phyloP scores from a whole-genome alignment of 441 rosid species.

The Adansonia madagascariensis region DNA sequence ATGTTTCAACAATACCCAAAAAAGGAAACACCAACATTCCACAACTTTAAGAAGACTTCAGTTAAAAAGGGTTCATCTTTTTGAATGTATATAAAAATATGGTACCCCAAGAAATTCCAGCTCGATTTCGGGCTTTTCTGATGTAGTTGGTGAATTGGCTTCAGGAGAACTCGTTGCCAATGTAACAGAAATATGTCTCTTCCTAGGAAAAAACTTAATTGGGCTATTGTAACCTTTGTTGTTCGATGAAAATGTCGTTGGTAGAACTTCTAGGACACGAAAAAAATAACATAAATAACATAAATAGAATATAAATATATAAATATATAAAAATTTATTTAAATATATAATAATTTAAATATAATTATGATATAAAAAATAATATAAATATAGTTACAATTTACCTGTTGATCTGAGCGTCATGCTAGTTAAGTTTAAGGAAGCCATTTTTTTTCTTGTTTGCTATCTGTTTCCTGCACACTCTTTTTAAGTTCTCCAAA shows the following conservation, averaged over 20 bases:
- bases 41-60: not conserved
- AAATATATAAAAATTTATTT: too few relatives aligned
- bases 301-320: too few relatives aligned
- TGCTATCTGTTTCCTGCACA: not conserved
- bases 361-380: too few relatives aligned
- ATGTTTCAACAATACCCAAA: conserved; percentile 3
- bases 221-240: conserved; percentile 13
- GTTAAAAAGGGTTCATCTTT: not conserved
- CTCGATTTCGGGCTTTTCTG: conserved; percentile 62
- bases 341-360: too few relatives aligned
- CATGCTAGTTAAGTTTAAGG: not conserved
- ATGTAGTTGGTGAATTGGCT: conserved; percentile 29
- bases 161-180: conserved; percentile 31
- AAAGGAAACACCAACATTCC: not conserved
- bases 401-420: too few relatives aligned
- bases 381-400: too few relatives aligned
- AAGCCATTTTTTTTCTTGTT: not conserved
- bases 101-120: conserved; percentile 69
- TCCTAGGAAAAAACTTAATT: conserved; percentile 9
- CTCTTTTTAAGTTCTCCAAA: not conserved
- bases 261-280: not conserved
- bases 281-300: too few relatives aligned
- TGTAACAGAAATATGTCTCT: conserved; percentile 24
- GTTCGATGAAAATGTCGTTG: conserved; percentile 12
- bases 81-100: not conserved